Evolutionary conservation across 805 yeast genomes (phyloP).

Genomic region (Kazachstania africana): DNA sequence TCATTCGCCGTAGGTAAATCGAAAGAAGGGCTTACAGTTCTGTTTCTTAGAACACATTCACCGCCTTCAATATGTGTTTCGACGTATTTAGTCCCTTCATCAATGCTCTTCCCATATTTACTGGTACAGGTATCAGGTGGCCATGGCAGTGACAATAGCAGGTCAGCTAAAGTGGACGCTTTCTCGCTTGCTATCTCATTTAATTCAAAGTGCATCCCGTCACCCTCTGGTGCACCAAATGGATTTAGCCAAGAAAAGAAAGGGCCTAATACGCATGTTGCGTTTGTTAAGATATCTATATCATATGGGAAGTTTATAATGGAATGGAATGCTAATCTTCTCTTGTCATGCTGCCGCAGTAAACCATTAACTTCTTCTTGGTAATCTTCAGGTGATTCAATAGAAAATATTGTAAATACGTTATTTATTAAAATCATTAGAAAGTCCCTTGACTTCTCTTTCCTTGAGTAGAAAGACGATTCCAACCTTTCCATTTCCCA

Average conservation of each 20-base stretch:
- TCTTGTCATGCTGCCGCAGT: conserved; percentile 3
- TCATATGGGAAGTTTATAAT: conserved; percentile 75
- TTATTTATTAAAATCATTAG: conserved; percentile 33
- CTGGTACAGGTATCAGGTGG: conserved; percentile 71
- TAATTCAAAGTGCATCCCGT: conserved; percentile 48
- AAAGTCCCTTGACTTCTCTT: conserved; percentile 24
- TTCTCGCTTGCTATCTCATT: conserved; percentile 35
- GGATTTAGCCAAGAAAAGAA: conserved; percentile 62
- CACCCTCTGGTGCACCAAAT: conserved; percentile 48
- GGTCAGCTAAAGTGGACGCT: conserved; percentile 29
- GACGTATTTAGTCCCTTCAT: conserved; percentile 3
- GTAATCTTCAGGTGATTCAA: conserved; percentile 6
- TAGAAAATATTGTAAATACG: conserved; percentile 32
- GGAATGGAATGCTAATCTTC: conserved; percentile 42
- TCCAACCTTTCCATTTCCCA: conserved; percentile 88
- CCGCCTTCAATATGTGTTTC: conserved; percentile 15
- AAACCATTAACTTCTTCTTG: conserved; percentile 9
- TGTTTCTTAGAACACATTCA: conserved; percentile 24
- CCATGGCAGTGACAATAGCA: conserved; percentile 69
- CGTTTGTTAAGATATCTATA: conserved; percentile 45
- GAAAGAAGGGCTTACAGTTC: no score
- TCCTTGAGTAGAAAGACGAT: conserved; percentile 44
- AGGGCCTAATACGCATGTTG: conserved; percentile 42
- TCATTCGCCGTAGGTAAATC: no score
- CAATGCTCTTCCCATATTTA: conserved; percentile 8